Percentiles rank a stretch among this genome's conserved stretches.
These are phyloP conservation scores for Nicotiana tomentosiformis DNA, from an alignment of 257 asterid species.

Conservation along the genomic window DNA sequence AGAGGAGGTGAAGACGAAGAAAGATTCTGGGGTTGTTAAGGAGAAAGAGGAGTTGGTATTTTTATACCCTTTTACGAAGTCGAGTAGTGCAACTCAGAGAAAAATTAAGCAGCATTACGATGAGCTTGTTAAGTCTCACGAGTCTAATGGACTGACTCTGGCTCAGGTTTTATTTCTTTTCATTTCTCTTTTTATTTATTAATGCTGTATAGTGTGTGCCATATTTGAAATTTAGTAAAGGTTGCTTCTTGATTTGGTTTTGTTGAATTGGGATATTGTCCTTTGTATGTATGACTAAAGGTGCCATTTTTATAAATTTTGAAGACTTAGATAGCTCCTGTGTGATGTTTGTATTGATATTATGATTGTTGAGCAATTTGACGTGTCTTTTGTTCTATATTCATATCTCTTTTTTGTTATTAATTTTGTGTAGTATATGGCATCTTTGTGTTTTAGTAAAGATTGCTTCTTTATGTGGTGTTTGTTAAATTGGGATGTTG, in stretches of 20 bases:
- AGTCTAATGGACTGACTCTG: constrained; percentile 57
- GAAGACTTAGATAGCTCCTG: neutral
- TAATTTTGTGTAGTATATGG: neutral
- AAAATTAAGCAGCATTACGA: constrained; percentile 74
- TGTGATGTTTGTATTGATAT: neutral
- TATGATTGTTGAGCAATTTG: neutral
- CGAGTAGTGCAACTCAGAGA: constrained; percentile 70
- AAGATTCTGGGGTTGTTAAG: constrained; percentile 22
- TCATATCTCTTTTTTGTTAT: constrained; percentile 1
- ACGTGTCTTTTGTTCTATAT: neutral
- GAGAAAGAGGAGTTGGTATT: constrained; percentile 51
- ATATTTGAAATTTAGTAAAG: neutral
- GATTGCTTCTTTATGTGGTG: neutral
- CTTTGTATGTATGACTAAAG: neutral
- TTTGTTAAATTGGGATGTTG: neutral
- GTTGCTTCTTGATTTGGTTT: neutral
- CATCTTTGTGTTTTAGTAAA: neutral
- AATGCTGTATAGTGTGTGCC: neutral
- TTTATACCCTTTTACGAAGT: constrained; percentile 62
- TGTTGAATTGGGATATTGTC: neutral
- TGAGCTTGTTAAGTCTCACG: constrained; percentile 72
- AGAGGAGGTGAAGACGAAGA: constrained; percentile 10
- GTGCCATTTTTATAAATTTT: neutral
- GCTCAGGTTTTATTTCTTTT: constrained; percentile 45
- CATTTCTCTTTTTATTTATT: constrained; percentile 2